These are phyloP conservation scores for Boletellus emodensis DNA, from an alignment of 768 basidiomycete genomes.

Conservation along the genomic window DNA sequence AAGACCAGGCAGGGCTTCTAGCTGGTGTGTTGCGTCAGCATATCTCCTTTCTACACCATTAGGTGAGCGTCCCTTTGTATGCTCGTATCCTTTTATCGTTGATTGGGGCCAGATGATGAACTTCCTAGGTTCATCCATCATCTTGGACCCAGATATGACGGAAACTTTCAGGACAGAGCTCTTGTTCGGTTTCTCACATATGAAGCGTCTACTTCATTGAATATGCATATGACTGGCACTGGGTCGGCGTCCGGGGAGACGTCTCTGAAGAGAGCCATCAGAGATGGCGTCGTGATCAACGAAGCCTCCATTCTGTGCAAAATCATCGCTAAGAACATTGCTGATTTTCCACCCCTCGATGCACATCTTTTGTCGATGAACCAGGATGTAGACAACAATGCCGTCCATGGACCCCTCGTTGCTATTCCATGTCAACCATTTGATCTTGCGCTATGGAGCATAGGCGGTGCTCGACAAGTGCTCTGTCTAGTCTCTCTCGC, in stretches of 20 bases:
- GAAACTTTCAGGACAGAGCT: conserved; percentile 68
- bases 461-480: conserved; percentile 76
- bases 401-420: conserved; percentile 49
- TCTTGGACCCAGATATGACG: conserved; percentile 74
- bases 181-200: conserved; percentile 79
- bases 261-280: conserved; percentile 37
- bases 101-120: conserved; percentile 51
- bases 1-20: conserved; percentile 32
- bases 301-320: conserved; percentile 42
- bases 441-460: conserved; percentile 74
- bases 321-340: conserved; percentile 28
- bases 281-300: conserved; percentile 37
- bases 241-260: conserved; percentile 38
- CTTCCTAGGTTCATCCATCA: conserved; percentile 73
- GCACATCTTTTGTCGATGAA: not conserved
- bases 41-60: conserved; percentile 58
- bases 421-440: conserved; percentile 59
- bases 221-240: conserved; percentile 65
- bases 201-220: conserved; percentile 78
- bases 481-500: conserved; percentile 75
- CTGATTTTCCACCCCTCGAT: conserved; percentile 13
- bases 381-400: not conserved
- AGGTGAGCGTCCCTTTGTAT: conserved; percentile 33
- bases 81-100: conserved; percentile 5
- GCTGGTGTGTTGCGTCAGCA: conserved; percentile 66